phyloP scores from a whole-genome alignment of 2,329 filamentous ascomycete species.

The Didymella pomorum region DNA sequence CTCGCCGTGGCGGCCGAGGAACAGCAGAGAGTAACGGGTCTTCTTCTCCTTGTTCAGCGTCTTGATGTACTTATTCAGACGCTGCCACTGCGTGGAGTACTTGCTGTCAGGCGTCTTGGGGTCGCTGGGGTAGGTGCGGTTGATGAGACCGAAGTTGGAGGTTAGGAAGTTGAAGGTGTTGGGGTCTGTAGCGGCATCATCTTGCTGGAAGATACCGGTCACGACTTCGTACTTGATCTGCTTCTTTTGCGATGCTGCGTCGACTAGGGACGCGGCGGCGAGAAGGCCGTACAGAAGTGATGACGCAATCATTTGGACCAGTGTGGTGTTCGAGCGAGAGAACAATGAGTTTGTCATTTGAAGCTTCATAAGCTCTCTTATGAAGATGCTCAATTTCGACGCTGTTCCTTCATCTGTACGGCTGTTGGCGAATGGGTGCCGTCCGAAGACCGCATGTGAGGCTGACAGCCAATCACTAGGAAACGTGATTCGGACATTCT shows the following conservation, averaged over 20 bases:
- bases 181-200: conserved; percentile 64
- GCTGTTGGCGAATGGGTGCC: conserved; percentile 5
- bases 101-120: conserved; percentile 43
- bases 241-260: conserved; percentile 28
- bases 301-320: conserved; percentile 28
- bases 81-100: conserved; percentile 68
- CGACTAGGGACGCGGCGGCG: conserved; percentile 26
- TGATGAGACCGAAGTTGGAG: conserved; percentile 71
- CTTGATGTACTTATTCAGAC: conserved; percentile 67
- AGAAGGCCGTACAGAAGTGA: conserved; percentile 29
- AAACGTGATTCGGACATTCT: conserved; percentile 36
- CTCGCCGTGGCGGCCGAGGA: conserved; percentile 74
- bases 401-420: conserved; percentile 2
- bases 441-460: conserved; percentile 1
- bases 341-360: neutral
- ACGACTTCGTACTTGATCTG: conserved; percentile 68
- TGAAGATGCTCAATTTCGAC: conserved; percentile 1
- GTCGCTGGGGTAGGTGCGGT: conserved; percentile 68
- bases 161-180: conserved; percentile 58
- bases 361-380: conserved; percentile 19
- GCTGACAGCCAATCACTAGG: conserved; percentile 33
- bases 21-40: conserved; percentile 70
- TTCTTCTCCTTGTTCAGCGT: conserved; percentile 61
- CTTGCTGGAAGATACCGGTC: conserved; percentile 70
- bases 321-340: conserved; percentile 1